These are phyloP conservation scores for Globisporangium takayamanum DNA, from an alignment of 352 stramenopile genomes.

Conservation along the genomic window DNA sequence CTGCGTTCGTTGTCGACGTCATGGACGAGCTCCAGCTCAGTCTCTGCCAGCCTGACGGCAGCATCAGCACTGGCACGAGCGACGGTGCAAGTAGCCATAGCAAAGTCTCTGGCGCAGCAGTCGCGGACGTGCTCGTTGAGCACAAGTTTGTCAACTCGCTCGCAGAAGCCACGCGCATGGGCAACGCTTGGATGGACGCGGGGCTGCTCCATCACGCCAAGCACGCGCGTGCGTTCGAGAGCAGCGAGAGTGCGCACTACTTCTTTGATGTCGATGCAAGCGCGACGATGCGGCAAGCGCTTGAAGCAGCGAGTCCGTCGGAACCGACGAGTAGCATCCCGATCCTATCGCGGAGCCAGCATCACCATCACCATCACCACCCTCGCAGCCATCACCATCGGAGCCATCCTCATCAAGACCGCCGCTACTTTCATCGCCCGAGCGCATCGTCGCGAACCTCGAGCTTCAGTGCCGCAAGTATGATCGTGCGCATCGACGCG, in stretches of 20 bases:
- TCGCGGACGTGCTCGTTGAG: conserved; percentile 31
- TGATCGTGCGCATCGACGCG: background rate
- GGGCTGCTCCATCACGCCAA: conserved; percentile 41
- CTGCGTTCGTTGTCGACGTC: conserved; percentile 14
- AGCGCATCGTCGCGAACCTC: background rate
- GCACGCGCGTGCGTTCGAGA: conserved; percentile 19
- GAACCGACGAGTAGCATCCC: background rate
- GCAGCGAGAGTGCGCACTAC: conserved; percentile 5
- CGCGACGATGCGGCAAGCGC: no score
- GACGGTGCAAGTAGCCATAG: conserved; percentile 27
- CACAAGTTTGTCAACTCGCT: conserved; percentile 42
- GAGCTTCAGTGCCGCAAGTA: background rate
- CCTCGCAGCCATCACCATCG: background rate
- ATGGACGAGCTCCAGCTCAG: conserved; percentile 9
- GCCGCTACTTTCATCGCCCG: background rate
- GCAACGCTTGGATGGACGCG: conserved; percentile 44
- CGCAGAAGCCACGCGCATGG: conserved; percentile 30
- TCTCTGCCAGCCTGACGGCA: background rate
- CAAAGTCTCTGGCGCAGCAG: conserved; percentile 8
- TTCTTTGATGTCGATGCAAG: conserved; percentile 25
- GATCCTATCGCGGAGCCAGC: background rate
- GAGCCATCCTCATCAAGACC: no score
- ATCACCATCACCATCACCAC: background rate
- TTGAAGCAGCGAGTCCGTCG: no score
- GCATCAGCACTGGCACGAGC: no score